Conservation (phyloP, 768 basidiomycete species). For the Scleroderma bovista region DNA sequence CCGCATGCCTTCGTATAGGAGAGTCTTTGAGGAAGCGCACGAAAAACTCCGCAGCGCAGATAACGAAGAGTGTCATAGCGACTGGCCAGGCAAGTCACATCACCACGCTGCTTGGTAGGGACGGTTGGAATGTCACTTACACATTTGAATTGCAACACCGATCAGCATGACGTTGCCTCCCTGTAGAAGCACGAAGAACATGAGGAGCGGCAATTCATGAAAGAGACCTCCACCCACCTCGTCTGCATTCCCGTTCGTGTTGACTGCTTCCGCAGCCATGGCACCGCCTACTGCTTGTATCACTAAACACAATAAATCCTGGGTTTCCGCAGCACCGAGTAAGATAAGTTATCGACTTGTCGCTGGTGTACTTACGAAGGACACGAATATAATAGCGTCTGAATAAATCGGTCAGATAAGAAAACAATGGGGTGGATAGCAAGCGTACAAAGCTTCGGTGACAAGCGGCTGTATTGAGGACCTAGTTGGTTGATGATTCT, state of each 20-base stretch:
- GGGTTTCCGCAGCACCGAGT: background rate
- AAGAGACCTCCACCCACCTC: conserved; percentile 2
- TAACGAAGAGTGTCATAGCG: conserved; percentile 37
- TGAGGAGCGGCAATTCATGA: background rate
- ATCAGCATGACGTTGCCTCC: conserved; percentile 55
- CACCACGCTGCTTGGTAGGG: background rate
- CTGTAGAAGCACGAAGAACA: conserved; percentile 12
- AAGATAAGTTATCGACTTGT: background rate
- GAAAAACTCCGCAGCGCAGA: conserved; percentile 43
- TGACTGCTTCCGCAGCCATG: conserved; percentile 36
- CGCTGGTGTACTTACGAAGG: conserved; percentile 5
- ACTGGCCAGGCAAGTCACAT: conserved; percentile 26
- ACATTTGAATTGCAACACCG: conserved; percentile 57
- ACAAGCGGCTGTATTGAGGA: conserved; percentile 45
- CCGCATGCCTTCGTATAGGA: conserved; percentile 24
- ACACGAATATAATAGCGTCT: conserved; percentile 11
- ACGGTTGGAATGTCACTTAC: conserved; percentile 26
- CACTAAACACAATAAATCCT: conserved; percentile 34
- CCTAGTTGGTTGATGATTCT: conserved; percentile 41
- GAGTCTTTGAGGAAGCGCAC: conserved; percentile 35
- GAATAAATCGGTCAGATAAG: background rate
- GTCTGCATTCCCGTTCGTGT: conserved; percentile 17
- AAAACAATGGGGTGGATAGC: background rate
- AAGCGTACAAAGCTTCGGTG: conserved; percentile 22
- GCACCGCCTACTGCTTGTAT: conserved; percentile 40